phyloP scores from a whole-genome alignment of 371 early-diverging fungal species.

The Actinomortierella ambigua region DNA sequence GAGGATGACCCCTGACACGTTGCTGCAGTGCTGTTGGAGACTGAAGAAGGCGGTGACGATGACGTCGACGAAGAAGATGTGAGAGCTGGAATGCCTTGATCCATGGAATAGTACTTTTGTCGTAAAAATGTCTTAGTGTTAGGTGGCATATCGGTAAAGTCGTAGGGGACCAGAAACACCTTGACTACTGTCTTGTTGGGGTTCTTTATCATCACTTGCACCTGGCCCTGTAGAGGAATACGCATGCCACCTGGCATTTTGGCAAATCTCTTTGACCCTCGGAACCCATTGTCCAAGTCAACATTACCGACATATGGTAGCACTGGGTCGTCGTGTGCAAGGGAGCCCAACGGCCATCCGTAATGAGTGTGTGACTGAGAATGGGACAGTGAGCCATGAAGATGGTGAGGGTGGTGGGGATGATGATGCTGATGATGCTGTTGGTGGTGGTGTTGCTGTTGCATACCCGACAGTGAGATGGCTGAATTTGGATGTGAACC shows the following conservation, averaged over 20 bases:
- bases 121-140: conserved; percentile 80
- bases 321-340: conserved; percentile 48
- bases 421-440: background rate
- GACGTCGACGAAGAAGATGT: conserved; percentile 3
- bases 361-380: no score
- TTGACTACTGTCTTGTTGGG: conserved; percentile 81
- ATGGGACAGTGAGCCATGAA: no score
- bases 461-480: background rate
- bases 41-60: conserved; percentile 11
- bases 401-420: background rate
- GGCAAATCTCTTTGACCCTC: conserved; percentile 43
- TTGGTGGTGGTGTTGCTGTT: conserved; percentile 1
- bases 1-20: background rate
- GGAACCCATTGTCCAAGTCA: conserved; percentile 59
- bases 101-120: conserved; percentile 68
- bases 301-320: conserved; percentile 73
- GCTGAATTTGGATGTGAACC: background rate
- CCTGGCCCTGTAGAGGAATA: conserved; percentile 78
- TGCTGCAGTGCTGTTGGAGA: conserved; percentile 4
- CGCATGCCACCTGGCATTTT: conserved; percentile 63
- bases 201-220: conserved; percentile 87
- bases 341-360: conserved; percentile 10
- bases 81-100: background rate
- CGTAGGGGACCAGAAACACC: conserved; percentile 82
- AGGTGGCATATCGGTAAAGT: conserved; percentile 78